Percentiles rank a stretch among this genome's conserved stretches.
Evolutionary conservation across 202 grass and related monocot genomes (phyloP).

Genomic region (Panicum virgatum): DNA sequence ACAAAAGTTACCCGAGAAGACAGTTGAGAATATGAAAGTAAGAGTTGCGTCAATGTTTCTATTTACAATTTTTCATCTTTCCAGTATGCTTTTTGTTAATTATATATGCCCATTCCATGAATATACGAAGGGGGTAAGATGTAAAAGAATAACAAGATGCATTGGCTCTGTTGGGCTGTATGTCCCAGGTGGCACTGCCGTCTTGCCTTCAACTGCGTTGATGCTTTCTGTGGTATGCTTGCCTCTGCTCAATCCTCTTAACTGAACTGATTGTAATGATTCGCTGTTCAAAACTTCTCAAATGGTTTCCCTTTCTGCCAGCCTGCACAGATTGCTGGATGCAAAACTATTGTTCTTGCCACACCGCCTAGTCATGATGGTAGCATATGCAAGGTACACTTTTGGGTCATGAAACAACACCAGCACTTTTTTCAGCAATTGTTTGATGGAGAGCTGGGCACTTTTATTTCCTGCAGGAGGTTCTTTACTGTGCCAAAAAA

Average conservation of each 20-base stretch:
- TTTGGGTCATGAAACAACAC: background rate
- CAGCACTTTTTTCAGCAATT: background rate
- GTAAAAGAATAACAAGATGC: conserved; percentile 89
- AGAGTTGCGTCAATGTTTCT: conserved; percentile 17
- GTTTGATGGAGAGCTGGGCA: background rate
- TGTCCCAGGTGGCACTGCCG: conserved; percentile 97
- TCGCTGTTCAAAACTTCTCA: conserved; percentile 32
- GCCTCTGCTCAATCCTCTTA: conserved; percentile 25
- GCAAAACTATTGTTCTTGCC: conserved; percentile 93
- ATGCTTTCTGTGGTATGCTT: conserved; percentile 90
- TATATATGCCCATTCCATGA: conserved; percentile 4
- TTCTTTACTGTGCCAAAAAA: conserved; percentile 98
- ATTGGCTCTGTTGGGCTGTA: conserved; percentile 92
- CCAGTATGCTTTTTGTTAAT: conserved; percentile 1
- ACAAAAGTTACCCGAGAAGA: conserved; percentile 76
- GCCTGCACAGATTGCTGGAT: conserved; percentile 95
- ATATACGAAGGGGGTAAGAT: conserved; percentile 77
- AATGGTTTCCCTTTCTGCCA: conserved; percentile 44
- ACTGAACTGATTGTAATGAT: background rate
- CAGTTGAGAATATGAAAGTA: conserved; percentile 91
- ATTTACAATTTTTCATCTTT: conserved; percentile 27
- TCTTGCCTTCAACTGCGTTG: conserved; percentile 92
- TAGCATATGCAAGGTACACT: conserved; percentile 89
- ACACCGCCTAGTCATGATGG: conserved; percentile 82
- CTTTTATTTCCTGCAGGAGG: conserved; percentile 56